A percentile compares a stretch with the other conserved stretches of the same genome.
Evolutionary conservation across 495 filamentous ascomycete genomes (phyloP).

Genomic region (Elaphomyces granulatus): DNA sequence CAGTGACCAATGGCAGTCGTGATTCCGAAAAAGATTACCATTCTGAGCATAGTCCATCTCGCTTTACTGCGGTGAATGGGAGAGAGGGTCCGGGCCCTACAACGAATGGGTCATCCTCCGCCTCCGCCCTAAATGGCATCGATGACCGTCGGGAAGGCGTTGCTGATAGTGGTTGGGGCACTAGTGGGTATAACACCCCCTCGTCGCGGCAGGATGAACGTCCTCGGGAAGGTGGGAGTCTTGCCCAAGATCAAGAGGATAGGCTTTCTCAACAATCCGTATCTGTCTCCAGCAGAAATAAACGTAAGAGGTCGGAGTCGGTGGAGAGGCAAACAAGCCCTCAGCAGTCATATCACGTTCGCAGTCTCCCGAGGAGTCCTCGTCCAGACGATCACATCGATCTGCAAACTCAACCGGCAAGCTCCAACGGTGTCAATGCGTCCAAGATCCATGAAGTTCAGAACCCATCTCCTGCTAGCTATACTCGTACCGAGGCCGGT

Average conservation of each 20-base stretch:
- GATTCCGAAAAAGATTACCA: conserved; percentile 26
- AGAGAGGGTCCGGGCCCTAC: conserved; percentile 17
- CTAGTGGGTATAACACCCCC: conserved; percentile 6
- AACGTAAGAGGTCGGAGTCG: conserved; percentile 31
- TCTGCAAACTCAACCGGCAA: conserved; percentile 4
- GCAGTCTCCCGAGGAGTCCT: conserved; percentile 12
- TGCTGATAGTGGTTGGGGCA: conserved; percentile 9
- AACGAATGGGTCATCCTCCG: conserved; percentile 1
- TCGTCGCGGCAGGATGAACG: conserved; percentile 13
- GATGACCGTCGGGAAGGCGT: conserved; percentile 14
- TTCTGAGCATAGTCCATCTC: conserved; percentile 33
- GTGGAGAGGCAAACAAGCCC: conserved; percentile 14
- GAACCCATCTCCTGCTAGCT: conserved; percentile 13
- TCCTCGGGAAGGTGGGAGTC: conserved; percentile 5
- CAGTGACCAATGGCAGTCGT: conserved; percentile 24
- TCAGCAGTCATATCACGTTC: conserved; percentile 6
- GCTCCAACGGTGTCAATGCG: conserved; percentile 9
- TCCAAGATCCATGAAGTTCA: conserved; percentile 14
- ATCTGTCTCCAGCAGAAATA: conserved; percentile 17
- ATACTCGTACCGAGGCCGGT: conserved; percentile 18
- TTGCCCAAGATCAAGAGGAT: conserved; percentile 13
- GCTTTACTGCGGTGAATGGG: conserved; percentile 42
- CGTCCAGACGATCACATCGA: conserved; percentile 9
- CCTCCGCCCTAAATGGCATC: conserved; percentile 9
- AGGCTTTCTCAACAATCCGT: conserved; percentile 16